Evolutionary conservation across 2,329 filamentous ascomycete genomes (phyloP).

Genomic region (Penicillium sp.): DNA sequence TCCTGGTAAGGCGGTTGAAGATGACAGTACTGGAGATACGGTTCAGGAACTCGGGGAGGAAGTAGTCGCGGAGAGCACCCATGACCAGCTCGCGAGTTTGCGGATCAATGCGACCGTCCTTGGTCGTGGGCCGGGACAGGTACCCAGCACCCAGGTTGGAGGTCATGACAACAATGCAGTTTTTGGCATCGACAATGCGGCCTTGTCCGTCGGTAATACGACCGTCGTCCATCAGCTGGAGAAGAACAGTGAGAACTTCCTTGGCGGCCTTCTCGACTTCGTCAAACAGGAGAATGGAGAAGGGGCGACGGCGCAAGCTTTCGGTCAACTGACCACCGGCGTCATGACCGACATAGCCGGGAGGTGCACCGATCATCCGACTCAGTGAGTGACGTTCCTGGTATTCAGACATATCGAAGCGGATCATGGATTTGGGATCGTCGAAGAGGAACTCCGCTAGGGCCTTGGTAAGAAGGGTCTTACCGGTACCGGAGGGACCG

Average conservation of each 20-base stretch:
- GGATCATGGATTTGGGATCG: conserved; percentile 95
- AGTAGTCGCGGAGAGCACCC: conserved; percentile 88
- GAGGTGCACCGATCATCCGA: conserved; percentile 96
- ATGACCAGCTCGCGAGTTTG: conserved; percentile 88
- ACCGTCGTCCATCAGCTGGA: conserved; percentile 99
- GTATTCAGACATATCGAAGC: conserved; percentile 99
- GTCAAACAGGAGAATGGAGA: conserved; percentile 96
- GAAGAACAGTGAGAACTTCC: conserved; percentile 90
- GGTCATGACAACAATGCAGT: conserved; percentile 99
- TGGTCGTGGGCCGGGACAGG: conserved; percentile 74
- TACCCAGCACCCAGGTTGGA: conserved; percentile 95
- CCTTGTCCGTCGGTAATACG: conserved; percentile 98
- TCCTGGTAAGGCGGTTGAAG: conserved; percentile 91
- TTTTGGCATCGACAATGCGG: conserved; percentile 88
- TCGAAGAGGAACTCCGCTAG: conserved; percentile 98
- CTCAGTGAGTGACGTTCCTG: conserved; percentile 95
- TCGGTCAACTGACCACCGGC: conserved; percentile 95
- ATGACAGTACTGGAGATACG: conserved; percentile 95
- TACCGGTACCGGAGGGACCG: conserved; percentile 96
- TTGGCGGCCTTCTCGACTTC: conserved; percentile 99
- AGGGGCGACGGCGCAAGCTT: conserved; percentile 87
- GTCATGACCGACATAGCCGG: conserved; percentile 96
- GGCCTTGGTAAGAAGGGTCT: conserved; percentile 94
- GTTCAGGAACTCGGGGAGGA: conserved; percentile 98
- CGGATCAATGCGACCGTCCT: conserved; percentile 82